Evolutionary conservation across 2,329 filamentous ascomycete species (phyloP), one percentile per base, ranked within the genome.

Genomic region (Chaetomiaceae sp.): DNA sequence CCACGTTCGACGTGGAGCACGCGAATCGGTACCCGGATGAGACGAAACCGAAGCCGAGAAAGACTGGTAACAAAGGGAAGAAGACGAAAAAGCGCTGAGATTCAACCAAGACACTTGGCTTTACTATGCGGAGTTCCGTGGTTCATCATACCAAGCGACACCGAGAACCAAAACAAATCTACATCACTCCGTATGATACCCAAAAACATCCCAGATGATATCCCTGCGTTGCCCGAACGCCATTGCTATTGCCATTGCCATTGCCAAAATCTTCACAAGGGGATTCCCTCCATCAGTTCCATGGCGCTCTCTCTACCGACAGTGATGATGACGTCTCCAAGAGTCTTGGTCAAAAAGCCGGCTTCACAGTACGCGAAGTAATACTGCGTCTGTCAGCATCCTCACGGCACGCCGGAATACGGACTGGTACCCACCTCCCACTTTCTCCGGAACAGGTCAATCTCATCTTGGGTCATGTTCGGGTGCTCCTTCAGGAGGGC

Each of bases 1-100:
- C 84, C 16, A 87, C 79, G 0, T 96, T 99, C 66, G 94, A 97
- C 66, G 75, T 83, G 53, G 89, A 95, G 66, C 83, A 90, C 67
- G 74, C 84, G 51, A 85, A 82, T 68, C 82, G 80, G 53, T 94
- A 80, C 67, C 75, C 78, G 3, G 61, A 71, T 59, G 54, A 60
- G 46, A 52, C 16, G 62, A 71, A 54, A 62, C 54, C 32, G 61
- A 65, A 52, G 64, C 62, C 25, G 64, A 71, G 48, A 7, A 71
- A 73, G 49, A 70, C 71, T 51, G n/a, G n/a, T n/a, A 73, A 72
- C 53, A 77, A 67, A 45, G 55, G 61, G 13, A 75, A 71, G 59
- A 75, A 71, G 58, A 66, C 62, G 46, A 74, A 71, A 56, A 69
- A 65, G 49, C 58, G 61, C 51, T 72, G 61, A 69, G 49, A 48